Evolutionary conservation across 192 early-diverging fungal genomes (phyloP), one percentile per base, ranked within the genome.

Genomic region (Gaertneriomyces sp.): DNA sequence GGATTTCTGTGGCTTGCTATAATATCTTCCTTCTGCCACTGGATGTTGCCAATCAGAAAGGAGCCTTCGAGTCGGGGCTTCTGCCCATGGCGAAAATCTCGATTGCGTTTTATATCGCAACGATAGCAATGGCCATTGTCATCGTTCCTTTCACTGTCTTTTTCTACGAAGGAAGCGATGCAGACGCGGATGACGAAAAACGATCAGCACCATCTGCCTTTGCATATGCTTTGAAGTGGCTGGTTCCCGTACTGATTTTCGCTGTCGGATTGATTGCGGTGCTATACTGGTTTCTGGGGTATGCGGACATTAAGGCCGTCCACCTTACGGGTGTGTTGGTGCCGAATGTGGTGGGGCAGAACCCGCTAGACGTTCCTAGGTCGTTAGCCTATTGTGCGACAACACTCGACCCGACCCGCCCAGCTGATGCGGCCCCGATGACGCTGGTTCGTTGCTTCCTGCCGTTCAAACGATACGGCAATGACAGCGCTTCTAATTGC

Each of bases 31-130:
- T 86, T 40, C 66, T 86, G 4, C 85, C 85, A 11, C 64, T 86
- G n/a, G 83, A 86, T 68, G 83, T 86, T 8, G 80, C 80, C 41
- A 86, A 86, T 65, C 83, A 85, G 60, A 64, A 71, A 9, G 82
- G 82, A 42, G 33, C 56, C 12, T 39, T 74, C 4, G 58, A 63
- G 6, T 7, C 62, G 2, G 75, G 75, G 5, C 69, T 63, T 5
- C 70, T 86, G n/a, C 85, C 85, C 0, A 86, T 85, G 85, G 58
- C 63, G 11, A 57, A 58, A 58, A 38, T 86, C 8, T 76, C 57
- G 16, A 52, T 85, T 46, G 75, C 71, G 3, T 81, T 82, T 49
- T 86, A 83, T 63, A 70, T 77, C 14, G 33, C 78, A 1, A 73
- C 85, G 7, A 62, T 79, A 19, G 50, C 76, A 6, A n/a, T 87